Base-by-base conservation (phyloP, 345 rosid species). In the Eutrema japonicum region DNA sequence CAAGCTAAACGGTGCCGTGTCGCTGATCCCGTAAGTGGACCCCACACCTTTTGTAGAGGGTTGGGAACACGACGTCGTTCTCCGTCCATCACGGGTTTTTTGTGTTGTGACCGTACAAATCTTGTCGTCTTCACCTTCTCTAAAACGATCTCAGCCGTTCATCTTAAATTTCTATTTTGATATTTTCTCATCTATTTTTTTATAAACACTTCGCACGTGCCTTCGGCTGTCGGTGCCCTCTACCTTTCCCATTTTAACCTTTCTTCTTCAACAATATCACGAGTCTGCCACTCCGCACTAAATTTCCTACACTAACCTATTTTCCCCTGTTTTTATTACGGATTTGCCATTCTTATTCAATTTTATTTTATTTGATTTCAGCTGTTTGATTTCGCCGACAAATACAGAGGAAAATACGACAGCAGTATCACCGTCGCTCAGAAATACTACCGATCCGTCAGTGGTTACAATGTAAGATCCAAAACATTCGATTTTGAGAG, bases 341-440 rank as follows among this genome's bases (percentile, higher is more conserved):
- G 22, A 33, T 54, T 38, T 68, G 36, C 75, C 79, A 54, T 40
- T 46, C 45, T 61, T 37, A 70, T 32, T 63, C 40, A 3, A 10
- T 29, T 46, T 30, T 27, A 2, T 51, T 7, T 38, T 12, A 7
- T 43, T 46, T 18, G 2, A 32, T 10, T n/a, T 75, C 94, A 95
- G 99, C 81, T 95, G 35, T 95, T 95, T 50, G 89, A 86, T 66
- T 92, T 95, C 59, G 99, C 99, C 13, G 97, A 95, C 85, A 95
- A 88, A 73, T 84, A 95, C 91, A 85, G 98, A 67, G 98, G 98
- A 64, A 95, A 95, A 81, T 95, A 95, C 70, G 97, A 92, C 82
- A 73, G 96, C 83, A 92, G 96, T 78, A 90, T 95, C 63, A 85
- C 87, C 0, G 86, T 87, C 9, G 99, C 91, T 2, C 96, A 83